Evolutionary conservation across 352 stramenopile genomes (phyloP).

Genomic region (Blastocystis sp.): DNA sequence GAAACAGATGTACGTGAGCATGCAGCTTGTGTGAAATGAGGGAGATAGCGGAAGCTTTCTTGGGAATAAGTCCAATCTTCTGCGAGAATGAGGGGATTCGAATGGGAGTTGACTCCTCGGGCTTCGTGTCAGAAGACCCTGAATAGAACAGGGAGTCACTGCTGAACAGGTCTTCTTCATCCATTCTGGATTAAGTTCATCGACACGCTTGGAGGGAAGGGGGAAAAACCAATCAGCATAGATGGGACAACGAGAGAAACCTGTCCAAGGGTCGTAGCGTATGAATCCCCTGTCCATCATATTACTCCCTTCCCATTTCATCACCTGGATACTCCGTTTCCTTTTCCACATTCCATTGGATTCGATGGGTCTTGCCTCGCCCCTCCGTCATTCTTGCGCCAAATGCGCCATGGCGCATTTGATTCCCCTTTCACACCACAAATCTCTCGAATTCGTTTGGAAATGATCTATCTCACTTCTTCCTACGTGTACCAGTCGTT

Average conservation of each 20-base stretch:
- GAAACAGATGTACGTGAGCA: neutral
- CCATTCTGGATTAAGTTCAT: neutral
- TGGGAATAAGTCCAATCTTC: neutral
- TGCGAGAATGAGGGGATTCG: neutral
- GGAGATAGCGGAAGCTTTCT: neutral
- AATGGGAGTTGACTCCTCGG: neutral
- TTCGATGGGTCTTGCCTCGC: too few relatives aligned
- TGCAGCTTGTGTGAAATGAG: neutral
- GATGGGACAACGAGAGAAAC: too few relatives aligned
- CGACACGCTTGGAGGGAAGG: neutral
- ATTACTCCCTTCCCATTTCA: too few relatives aligned
- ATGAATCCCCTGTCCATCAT: too few relatives aligned
- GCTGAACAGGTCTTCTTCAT: conserved; percentile 17
- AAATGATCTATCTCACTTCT: conserved; percentile 43
- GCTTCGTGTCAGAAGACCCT: neutral
- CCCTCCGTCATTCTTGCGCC: too few relatives aligned
- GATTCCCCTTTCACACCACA: too few relatives aligned
- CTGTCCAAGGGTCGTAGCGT: too few relatives aligned
- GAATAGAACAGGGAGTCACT: conserved; percentile 29
- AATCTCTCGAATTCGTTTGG: neutral
- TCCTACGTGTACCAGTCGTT: conserved; percentile 49
- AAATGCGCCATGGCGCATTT: too few relatives aligned
- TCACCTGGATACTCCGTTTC: too few relatives aligned
- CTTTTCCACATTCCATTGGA: too few relatives aligned
- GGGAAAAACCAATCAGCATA: neutral